phyloP scores from a whole-genome alignment of 2,329 filamentous ascomycete species.

The Aureobasidium sp. region DNA sequence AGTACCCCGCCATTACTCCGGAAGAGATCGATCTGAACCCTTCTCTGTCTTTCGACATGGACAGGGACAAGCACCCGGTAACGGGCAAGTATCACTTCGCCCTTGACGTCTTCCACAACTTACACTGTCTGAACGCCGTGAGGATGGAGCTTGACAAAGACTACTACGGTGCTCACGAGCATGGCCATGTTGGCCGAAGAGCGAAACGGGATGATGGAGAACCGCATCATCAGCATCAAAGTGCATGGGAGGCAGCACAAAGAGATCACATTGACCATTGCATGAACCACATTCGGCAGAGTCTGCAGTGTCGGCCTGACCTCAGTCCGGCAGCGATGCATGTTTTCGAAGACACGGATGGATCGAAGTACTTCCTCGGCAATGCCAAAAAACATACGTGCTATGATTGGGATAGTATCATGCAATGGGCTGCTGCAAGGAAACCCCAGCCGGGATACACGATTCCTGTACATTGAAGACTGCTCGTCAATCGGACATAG shows the following conservation, averaged over 20 bases:
- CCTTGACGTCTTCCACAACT: background rate
- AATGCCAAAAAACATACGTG: background rate
- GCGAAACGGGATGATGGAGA: background rate
- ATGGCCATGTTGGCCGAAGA: background rate
- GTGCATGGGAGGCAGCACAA: background rate
- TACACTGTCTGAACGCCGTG: background rate
- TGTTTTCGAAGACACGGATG: background rate
- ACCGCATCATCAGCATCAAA: background rate
- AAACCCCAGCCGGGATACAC: background rate
- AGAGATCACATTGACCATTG: slow-evolving; percentile 1
- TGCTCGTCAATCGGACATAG: background rate
- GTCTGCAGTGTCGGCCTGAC: background rate
- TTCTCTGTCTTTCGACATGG: background rate
- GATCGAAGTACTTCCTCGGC: background rate
- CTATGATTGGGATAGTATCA: background rate
- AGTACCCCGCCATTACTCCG: background rate
- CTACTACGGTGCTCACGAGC: background rate
- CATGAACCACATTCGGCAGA: background rate
- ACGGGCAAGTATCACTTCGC: background rate
- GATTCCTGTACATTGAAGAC: background rate
- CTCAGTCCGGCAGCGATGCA: background rate
- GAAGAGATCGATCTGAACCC: background rate
- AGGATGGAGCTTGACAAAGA: background rate
- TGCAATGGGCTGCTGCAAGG: background rate
- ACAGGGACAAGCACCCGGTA: background rate